A percentile compares a stretch with the other conserved stretches of the same genome.
These are phyloP conservation scores for Ceratobasidium sp. DNA, from an alignment of 1,284 basidiomycete species.

Conservation along the genomic window DNA sequence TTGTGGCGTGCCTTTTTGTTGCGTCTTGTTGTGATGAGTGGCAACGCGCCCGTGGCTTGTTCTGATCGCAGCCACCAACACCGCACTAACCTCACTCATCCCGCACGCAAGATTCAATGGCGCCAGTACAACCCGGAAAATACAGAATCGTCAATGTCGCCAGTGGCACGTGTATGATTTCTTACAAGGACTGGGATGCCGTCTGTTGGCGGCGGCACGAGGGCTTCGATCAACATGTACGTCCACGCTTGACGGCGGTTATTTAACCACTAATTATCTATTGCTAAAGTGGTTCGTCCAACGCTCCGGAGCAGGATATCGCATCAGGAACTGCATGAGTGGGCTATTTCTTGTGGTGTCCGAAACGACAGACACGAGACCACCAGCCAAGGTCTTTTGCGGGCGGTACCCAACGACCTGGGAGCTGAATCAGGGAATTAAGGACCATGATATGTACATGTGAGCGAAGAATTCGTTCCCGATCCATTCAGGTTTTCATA, in stretches of 20 bases:
- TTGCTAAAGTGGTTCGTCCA: constrained; percentile 1
- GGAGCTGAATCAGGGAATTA: background rate
- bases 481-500: too few species aligned
- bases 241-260: background rate
- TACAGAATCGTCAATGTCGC: background rate
- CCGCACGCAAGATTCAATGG: background rate
- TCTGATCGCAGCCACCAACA: background rate
- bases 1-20: background rate
- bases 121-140: background rate
- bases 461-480: background rate
- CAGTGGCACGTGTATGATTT: background rate
- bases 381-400: background rate
- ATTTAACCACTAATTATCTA: too few species aligned
- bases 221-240: background rate
- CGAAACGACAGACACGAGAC: background rate
- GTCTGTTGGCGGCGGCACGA: background rate
- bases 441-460: constrained; percentile 1
- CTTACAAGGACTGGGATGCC: background rate
- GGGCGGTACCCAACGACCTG: background rate
- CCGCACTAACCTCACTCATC: background rate
- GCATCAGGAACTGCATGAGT: background rate
- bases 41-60: background rate
- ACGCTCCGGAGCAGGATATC: background rate
- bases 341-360: background rate
- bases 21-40: background rate